A percentile compares a stretch with the other conserved stretches of the same genome.
Conservation (phyloP, 1,284 basidiomycete species). For the Amylostereum areolatum region DNA sequence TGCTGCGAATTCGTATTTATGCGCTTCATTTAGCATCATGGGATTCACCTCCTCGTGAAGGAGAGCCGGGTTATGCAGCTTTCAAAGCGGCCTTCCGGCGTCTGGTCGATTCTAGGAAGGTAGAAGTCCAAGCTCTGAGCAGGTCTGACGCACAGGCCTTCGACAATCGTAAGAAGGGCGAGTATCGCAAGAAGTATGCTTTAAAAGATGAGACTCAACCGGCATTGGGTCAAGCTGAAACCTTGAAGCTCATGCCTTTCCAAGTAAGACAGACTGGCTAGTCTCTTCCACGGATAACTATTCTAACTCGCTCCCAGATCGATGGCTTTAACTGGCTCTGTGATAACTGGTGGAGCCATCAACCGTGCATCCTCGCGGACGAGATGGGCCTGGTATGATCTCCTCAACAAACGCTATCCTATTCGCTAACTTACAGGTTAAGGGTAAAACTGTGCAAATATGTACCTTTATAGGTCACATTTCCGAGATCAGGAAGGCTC, state of each 20-base stretch:
- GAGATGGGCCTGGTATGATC: conserved; percentile 87
- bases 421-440: conserved; percentile 9
- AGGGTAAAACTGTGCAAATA: conserved; percentile 95
- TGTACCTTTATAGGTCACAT: conserved; percentile 81
- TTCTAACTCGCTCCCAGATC: conserved; percentile 40
- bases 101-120: conserved; percentile 58
- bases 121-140: conserved; percentile 52
- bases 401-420: neutral
- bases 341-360: conserved; percentile 83
- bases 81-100: conserved; percentile 62
- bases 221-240: conserved; percentile 54
- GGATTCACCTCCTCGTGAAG: conserved; percentile 76
- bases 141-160: conserved; percentile 31
- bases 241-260: conserved; percentile 77
- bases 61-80: conserved; percentile 51
- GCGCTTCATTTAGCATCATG: conserved; percentile 59
- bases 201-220: conserved; percentile 48
- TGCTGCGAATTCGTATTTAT: neutral
- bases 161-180: conserved; percentile 41
- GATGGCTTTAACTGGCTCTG: conserved; percentile 93
- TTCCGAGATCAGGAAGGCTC: conserved; percentile 52
- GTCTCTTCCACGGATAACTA: neutral
- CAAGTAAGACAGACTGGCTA: conserved; percentile 44
- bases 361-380: conserved; percentile 93
- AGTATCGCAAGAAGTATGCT: conserved; percentile 36